These are phyloP conservation scores for Tetrahymena thermophila DNA, from an alignment of 73 alveolate species.

Conservation along the genomic window DNA sequence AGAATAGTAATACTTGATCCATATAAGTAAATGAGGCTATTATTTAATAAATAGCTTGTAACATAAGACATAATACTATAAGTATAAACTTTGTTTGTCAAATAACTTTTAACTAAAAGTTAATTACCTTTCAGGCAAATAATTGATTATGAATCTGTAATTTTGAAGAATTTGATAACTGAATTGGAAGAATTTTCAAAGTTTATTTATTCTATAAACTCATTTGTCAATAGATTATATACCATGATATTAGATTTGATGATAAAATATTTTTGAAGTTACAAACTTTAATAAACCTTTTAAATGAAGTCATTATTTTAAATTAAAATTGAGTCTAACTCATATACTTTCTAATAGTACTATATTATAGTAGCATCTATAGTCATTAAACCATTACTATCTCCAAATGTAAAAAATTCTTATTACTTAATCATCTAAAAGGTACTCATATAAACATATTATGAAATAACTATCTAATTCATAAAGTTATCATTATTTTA, in stretches of 20 bases:
- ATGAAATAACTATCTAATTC: background rate
- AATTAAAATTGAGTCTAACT: background rate
- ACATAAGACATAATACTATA: background rate
- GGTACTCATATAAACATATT: background rate
- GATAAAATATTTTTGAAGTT: background rate
- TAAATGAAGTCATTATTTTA: background rate
- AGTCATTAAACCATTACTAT: background rate
- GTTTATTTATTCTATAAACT: background rate
- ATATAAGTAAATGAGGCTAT: background rate
- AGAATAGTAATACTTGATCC: background rate
- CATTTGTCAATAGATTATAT: background rate
- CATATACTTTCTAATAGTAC: background rate
- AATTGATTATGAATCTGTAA: background rate
- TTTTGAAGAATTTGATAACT: background rate
- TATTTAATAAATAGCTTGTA: background rate
- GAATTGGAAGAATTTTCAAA: background rate
- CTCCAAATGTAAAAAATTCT: background rate
- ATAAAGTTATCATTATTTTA: too few relatives aligned
- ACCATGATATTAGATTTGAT: background rate
- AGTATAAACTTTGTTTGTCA: background rate
- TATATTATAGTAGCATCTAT: background rate
- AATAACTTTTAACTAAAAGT: background rate
- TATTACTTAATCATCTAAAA: background rate
- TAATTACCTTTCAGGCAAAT: background rate
- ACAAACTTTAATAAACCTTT: background rate